Evolutionary conservation across 805 yeast genomes (phyloP), one percentile per base, ranked within the genome.

Genomic region (Dipodascopsis tothii): DNA sequence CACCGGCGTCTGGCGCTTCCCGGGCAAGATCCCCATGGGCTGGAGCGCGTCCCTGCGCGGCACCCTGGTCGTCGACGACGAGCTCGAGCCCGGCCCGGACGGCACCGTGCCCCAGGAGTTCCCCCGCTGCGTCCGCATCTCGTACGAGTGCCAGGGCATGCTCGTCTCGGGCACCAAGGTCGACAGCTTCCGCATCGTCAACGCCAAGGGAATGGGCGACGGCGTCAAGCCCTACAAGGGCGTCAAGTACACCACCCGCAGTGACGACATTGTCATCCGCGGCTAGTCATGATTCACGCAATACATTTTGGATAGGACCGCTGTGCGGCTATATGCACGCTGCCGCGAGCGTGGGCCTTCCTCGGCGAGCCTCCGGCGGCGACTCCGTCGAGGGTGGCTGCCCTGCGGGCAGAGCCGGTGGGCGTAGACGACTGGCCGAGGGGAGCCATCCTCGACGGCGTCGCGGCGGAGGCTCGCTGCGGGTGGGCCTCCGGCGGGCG

Each of bases 181-280:
- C 2, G 80, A 75, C 9, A 70, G 80, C 22, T 64, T 87, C 48
- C 74, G 76, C 55, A 72, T 85, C 16, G 55, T 69, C 5, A 70
- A 75, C 49, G 68, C 72, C n/a, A 68, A 67, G 51, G 87, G 90
- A 0, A 55, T 77, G 44, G 74, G 74, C 4, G 77, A 76, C 2
- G 67, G 68, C 3, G 80, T 77, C 7, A 81, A 79, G 56, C 95
- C 95, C 0, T 88, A 77, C 68, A 88, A 87, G 60, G 97, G 97
- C 1, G 96, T 88, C 18, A 83, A 87, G 58, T 88, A 88, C 59
- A 66, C 74, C 7, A 78, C 95, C 4, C 64, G 65, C 43, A 71
- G 83, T 0, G 83, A 81, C 1, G 79, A 80, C 43, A 75, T 68
- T 54, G 64, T 77, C 2, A 66, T 78, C 18, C 62, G 79, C 30